Evolutionary conservation across 805 yeast species (phyloP).

Genomic region (Candida rishiriensis): DNA sequence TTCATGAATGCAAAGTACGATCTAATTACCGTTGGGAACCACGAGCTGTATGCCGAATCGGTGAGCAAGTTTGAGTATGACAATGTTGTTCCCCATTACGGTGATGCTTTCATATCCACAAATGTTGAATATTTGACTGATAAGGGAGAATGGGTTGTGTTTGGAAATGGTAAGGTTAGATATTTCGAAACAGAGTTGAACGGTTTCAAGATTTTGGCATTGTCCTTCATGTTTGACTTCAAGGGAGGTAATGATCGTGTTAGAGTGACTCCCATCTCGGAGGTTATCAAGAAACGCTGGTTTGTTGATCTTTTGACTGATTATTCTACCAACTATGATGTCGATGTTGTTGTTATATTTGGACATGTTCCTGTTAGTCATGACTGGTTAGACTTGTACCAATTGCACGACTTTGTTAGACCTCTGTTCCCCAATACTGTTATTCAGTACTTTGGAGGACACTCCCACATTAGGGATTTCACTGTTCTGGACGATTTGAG

Average conservation of each 20-base stretch:
- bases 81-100: slow-evolving; percentile 50
- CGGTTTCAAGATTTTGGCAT: slow-evolving; percentile 50
- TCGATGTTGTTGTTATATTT: slow-evolving; percentile 66
- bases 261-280: slow-evolving; percentile 57
- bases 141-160: slow-evolving; percentile 46
- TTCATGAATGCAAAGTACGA: slow-evolving; percentile 69
- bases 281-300: slow-evolving; percentile 59
- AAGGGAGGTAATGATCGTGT: slow-evolving; percentile 52
- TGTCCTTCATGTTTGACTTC: slow-evolving; percentile 82
- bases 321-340: slow-evolving; percentile 29
- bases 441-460: slow-evolving; percentile 92
- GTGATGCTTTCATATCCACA: slow-evolving; percentile 63
- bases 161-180: slow-evolving; percentile 61
- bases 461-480: slow-evolving; percentile 87
- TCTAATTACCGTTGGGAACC: slow-evolving; percentile 82
- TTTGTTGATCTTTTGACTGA: slow-evolving; percentile 42
- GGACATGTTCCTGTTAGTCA: slow-evolving; percentile 76
- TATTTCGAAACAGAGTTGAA: slow-evolving; percentile 61
- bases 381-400: slow-evolving; percentile 48
- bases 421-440: slow-evolving; percentile 51
- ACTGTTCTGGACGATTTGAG: slow-evolving; percentile 59
- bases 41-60: slow-evolving; percentile 72
- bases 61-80: slow-evolving; percentile 65
- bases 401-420: slow-evolving; percentile 50
- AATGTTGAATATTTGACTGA: slow-evolving; percentile 58